Base-by-base conservation (phyloP, 1,284 basidiomycete genomes). In the Cutaneotrichosporon mucoides region DNA sequence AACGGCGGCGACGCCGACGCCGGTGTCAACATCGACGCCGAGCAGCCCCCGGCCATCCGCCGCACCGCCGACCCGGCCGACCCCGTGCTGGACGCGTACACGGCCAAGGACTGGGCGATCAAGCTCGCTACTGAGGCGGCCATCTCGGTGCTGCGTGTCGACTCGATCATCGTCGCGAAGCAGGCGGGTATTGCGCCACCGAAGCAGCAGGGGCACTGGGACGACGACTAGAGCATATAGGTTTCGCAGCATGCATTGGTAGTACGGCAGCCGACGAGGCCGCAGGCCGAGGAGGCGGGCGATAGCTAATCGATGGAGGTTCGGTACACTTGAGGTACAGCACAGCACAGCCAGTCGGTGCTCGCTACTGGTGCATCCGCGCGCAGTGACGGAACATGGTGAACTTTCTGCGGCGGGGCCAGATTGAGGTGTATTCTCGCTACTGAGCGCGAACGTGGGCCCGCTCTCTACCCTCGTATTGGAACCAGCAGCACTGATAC, bases 81-180 rank as follows among this genome's bases (percentile, higher is more conserved):
- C 24, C 44, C 57, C 24, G 66, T 77, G 13, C 62, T 75, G 45
- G 77, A 79, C 62, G 64, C 73, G 12, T 79, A 62, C 53, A 75
- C 73, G n/a, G 72, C 76, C 35, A 79, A 79, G 62, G 77, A 79
- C 59, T 78, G 76, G 77, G 77, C 77, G 3, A 70, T 79, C 66
- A 78, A 78, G 67, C 64, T 79, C 57, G 77, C 76, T 24, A 94
- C 93, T 0, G 94, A 96, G 73, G 94, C 96, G 5, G 96, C 96
- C 2, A 86, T 94, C 55, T 88, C 89, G 0, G 92, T 99, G 16
- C 84, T 99, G 51, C 89, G 88, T 60, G 96, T 99, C 9, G 96
- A 99, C 79, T 91, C 89, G 69, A 97, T 98, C 78, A 99, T 99
- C 80, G 95, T 97, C 86, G 92, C 90, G 78, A 92, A 92, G 75